Conservation (phyloP, 2,329 filamentous ascomycete genomes). For the Fragosphaeria purpurea region DNA sequence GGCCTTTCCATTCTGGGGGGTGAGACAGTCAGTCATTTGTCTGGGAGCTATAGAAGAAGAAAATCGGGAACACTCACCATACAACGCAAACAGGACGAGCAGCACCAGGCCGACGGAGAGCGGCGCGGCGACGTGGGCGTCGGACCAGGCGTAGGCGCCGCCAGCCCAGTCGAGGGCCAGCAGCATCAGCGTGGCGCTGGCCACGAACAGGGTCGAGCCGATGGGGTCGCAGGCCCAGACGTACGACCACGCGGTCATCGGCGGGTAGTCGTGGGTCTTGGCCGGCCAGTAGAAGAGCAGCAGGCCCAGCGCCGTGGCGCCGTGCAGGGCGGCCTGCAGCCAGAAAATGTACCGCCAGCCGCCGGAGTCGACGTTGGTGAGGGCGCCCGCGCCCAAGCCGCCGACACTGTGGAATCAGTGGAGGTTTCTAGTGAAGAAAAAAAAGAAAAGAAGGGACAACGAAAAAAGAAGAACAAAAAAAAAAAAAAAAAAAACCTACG, state of each 20-base stretch:
- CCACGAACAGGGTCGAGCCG: slow-evolving; percentile 33
- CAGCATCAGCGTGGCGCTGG: slow-evolving; percentile 32
- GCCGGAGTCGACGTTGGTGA: slow-evolving; percentile 34
- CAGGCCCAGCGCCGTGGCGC: slow-evolving; percentile 35
- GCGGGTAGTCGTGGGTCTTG: slow-evolving; percentile 25
- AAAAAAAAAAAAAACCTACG: slow-evolving; percentile 27
- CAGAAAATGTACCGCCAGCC: slow-evolving; percentile 50
- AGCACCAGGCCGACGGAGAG: slow-evolving; percentile 30
- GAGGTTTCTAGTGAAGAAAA: too few relatives aligned
- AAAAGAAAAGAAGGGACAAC: not conserved
- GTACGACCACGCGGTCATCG: slow-evolving; percentile 28
- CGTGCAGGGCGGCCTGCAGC: slow-evolving; percentile 46
- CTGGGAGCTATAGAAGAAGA: not conserved
- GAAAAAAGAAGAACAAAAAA: slow-evolving; percentile 6
- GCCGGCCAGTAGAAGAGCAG: slow-evolving; percentile 37
- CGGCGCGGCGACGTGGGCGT: slow-evolving; percentile 29
- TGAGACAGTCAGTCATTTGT: not conserved
- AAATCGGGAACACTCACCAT: slow-evolving; percentile 23
- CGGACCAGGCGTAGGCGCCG: slow-evolving; percentile 29
- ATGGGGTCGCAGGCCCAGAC: slow-evolving; percentile 39
- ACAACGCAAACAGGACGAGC: slow-evolving; percentile 28
- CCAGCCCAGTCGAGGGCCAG: slow-evolving; percentile 37
- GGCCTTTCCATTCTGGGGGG: slow-evolving; percentile 41
- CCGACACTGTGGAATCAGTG: slow-evolving; percentile 29
- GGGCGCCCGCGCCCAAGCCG: slow-evolving; percentile 38